phyloP scores from a whole-genome alignment of 2,329 filamentous ascomycete genomes.

The Cladophialophora bantiana region DNA sequence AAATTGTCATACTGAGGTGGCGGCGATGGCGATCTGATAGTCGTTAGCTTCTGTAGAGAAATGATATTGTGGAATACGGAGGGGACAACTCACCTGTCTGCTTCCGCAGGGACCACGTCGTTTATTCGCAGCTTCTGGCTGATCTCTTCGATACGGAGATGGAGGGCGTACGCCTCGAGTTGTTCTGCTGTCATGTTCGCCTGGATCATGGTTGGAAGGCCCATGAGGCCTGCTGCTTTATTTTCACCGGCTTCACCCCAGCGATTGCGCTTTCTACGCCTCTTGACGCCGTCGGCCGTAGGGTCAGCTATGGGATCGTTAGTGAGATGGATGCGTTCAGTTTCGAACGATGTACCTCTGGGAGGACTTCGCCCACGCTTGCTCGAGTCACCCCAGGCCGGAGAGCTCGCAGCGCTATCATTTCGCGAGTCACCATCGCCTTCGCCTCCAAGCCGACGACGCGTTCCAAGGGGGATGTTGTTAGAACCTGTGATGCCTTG shows the following conservation, averaged over 20 bases:
- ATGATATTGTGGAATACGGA: conserved; percentile 24
- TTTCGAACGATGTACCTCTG: conserved; percentile 66
- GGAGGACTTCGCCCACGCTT: conserved; percentile 95
- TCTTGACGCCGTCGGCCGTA: conserved; percentile 76
- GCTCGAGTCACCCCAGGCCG: conserved; percentile 58
- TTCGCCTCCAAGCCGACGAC: conserved; percentile 77
- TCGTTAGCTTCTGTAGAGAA: conserved; percentile 29
- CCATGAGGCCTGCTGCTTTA: conserved; percentile 98
- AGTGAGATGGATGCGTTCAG: conserved; percentile 33
- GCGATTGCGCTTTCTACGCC: conserved; percentile 97
- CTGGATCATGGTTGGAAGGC: conserved; percentile 92
- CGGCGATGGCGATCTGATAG: conserved; percentile 84
- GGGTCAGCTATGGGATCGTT: conserved; percentile 51
- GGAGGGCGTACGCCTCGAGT: conserved; percentile 93
- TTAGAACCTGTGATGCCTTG: conserved; percentile 96
- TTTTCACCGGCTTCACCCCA: conserved; percentile 98
- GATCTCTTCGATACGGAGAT: conserved; percentile 97
- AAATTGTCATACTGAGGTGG: conserved; percentile 99
- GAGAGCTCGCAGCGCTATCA: conserved; percentile 53
- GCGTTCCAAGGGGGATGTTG: conserved; percentile 91
- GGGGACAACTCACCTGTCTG: conserved; percentile 75
- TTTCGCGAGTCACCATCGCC: conserved; percentile 59
- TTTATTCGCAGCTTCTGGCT: conserved; percentile 99
- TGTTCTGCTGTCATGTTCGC: conserved; percentile 99
- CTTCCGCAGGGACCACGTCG: conserved; percentile 96